Conservation (phyloP, 345 rosid species). For the Syzygium oleosum region DNA sequence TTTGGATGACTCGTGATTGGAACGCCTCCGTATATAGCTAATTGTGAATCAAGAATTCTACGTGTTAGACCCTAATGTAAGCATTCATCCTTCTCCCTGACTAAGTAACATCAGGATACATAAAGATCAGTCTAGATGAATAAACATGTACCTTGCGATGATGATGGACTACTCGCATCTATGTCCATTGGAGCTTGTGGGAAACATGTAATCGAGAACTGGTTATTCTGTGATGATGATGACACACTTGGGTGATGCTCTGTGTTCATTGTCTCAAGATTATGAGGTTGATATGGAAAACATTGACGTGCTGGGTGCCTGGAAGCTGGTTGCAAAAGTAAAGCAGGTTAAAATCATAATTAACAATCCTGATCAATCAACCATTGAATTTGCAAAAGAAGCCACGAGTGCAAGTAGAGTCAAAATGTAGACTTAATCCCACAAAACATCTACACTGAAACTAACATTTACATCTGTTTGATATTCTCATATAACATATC, state of each 20-base stretch:
- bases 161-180: background rate
- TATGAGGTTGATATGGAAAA: background rate
- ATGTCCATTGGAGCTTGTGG: fast-evolving
- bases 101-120: background rate
- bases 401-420: background rate
- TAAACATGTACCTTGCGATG: background rate
- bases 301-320: background rate
- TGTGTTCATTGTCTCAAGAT: background rate
- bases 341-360: background rate
- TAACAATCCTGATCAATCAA: background rate
- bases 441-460: background rate
- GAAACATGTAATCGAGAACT: background rate
- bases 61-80: background rate
- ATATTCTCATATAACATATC: background rate
- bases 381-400: background rate
- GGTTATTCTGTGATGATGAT: background rate
- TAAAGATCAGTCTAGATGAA: background rate
- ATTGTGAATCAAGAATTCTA: background rate
- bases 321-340: background rate
- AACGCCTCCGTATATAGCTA: background rate
- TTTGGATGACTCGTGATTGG: background rate
- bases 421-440: background rate
- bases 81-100: background rate
- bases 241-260: background rate
- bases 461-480: background rate